A percentile compares a stretch with the other conserved stretches of the same genome.
phyloP scores from a whole-genome alignment of 768 basidiomycete species.

The Boletus tylopilopsis region DNA sequence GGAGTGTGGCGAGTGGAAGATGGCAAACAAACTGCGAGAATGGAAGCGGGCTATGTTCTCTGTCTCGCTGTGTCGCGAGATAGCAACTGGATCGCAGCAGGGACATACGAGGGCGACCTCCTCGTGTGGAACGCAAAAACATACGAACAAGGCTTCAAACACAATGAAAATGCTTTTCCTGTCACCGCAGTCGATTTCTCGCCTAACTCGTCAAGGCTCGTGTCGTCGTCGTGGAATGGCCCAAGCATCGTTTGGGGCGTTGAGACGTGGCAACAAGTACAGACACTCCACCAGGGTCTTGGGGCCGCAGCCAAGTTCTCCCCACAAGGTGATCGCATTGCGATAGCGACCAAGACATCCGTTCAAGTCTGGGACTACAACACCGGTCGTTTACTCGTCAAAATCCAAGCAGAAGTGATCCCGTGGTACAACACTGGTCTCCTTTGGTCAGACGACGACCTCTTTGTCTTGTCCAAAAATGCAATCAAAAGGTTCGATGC shows the following conservation, averaged over 20 bases:
- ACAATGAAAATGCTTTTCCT: not conserved
- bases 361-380: not conserved
- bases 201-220: not conserved
- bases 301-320: not conserved
- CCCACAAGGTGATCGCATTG: not conserved
- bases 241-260: not conserved
- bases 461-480: not conserved
- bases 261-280: not conserved
- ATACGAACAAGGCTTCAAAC: not conserved
- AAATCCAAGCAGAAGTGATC: not conserved
- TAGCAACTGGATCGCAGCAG: not conserved
- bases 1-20: not conserved
- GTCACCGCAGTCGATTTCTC: not conserved
- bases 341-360: not conserved
- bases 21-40: not conserved
- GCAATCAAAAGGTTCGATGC: not conserved
- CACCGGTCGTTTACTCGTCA: not conserved
- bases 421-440: not conserved
- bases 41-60: not conserved
- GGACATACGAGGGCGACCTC: not conserved
- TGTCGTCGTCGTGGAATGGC: not conserved
- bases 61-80: not conserved
- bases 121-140: not conserved
- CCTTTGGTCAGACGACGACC: not conserved
- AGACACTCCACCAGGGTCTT: not conserved